phyloP scores from a whole-genome alignment of 1,139 yeast species.

The Scheffersomyces titani region DNA sequence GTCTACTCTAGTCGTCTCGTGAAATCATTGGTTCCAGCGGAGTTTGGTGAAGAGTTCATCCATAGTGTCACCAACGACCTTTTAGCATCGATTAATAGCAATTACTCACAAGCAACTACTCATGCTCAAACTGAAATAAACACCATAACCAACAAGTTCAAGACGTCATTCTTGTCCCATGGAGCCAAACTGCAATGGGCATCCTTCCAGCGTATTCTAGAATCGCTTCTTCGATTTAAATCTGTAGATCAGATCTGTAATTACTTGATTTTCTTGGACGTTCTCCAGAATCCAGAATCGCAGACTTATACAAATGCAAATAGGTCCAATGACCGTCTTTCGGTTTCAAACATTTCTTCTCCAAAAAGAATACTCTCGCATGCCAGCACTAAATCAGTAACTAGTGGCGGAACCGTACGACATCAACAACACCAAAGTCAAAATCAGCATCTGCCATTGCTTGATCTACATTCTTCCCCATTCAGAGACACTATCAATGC shows the following conservation, averaged over 20 bases:
- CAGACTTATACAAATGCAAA: neutral
- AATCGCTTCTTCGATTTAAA: constrained; percentile 28
- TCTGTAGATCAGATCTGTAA: constrained; percentile 35
- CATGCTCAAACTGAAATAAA: constrained; percentile 14
- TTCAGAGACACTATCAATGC: neutral
- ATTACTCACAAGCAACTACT: neutral
- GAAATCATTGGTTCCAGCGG: constrained; percentile 39
- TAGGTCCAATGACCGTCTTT: neutral
- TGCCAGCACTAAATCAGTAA: neutral
- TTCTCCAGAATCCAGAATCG: constrained; percentile 12
- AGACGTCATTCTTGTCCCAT: constrained; percentile 26
- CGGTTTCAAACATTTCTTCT: neutral
- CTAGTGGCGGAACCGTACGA: neutral
- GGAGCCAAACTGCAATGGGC: constrained; percentile 32
- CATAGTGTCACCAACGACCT: constrained; percentile 37
- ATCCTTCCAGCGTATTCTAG: constrained; percentile 31
- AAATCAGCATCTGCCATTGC: neutral
- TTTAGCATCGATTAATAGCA: neutral
- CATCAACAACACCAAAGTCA: neutral
- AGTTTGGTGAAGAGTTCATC: constrained; percentile 39
- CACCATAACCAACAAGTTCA: constrained; percentile 24
- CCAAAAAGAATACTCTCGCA: neutral
- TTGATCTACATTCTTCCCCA: neutral
- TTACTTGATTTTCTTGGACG: constrained; percentile 37
- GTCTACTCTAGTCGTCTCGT: constrained; percentile 41